phyloP scores from a whole-genome alignment of 371 early-diverging fungal genomes.

The Capniomyces stellatus region DNA sequence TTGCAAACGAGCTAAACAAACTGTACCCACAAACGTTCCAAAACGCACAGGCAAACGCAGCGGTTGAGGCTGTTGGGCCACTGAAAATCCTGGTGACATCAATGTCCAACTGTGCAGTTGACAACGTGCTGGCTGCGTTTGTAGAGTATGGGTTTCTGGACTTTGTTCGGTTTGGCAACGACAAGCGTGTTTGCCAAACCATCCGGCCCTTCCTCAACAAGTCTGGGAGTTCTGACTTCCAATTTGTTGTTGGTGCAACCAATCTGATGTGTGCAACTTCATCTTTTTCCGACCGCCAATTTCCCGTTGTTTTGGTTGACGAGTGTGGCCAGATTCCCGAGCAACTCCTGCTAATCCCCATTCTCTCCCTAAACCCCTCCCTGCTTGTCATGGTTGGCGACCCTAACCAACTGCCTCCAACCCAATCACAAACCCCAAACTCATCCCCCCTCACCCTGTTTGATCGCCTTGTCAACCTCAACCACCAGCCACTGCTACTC shows the following conservation, averaged over 20 bases:
- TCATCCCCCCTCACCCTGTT: constrained; percentile 68
- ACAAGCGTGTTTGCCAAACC: constrained; percentile 55
- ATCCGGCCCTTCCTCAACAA: constrained; percentile 48
- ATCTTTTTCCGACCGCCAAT: constrained; percentile 31
- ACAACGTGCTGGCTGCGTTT: constrained; percentile 49
- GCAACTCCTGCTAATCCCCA: constrained; percentile 68
- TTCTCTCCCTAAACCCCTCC: constrained; percentile 38
- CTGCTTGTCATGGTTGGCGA: constrained; percentile 79
- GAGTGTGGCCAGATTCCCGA: constrained; percentile 80
- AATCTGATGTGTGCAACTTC: constrained; percentile 62
- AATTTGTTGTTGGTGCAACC: constrained; percentile 59
- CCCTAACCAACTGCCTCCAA: constrained; percentile 80
- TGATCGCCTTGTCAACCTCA: constrained; percentile 48
- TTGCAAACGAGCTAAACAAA: constrained; percentile 34
- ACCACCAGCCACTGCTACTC: constrained; percentile 39
- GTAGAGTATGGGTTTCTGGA: constrained; percentile 49
- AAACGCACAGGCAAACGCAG: constrained; percentile 12
- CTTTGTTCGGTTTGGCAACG: constrained; percentile 71
- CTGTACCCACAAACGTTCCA: constrained; percentile 22
- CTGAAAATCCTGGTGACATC: constrained; percentile 32
- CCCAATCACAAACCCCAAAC: constrained; percentile 9
- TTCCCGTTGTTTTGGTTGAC: constrained; percentile 66
- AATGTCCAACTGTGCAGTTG: constrained; percentile 79
- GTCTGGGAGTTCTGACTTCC: constrained; percentile 26
- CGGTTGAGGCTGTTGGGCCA: constrained; percentile 7